Base-by-base conservation (phyloP, 148 eudicot species). In the Tetragonia tetragonoides region DNA sequence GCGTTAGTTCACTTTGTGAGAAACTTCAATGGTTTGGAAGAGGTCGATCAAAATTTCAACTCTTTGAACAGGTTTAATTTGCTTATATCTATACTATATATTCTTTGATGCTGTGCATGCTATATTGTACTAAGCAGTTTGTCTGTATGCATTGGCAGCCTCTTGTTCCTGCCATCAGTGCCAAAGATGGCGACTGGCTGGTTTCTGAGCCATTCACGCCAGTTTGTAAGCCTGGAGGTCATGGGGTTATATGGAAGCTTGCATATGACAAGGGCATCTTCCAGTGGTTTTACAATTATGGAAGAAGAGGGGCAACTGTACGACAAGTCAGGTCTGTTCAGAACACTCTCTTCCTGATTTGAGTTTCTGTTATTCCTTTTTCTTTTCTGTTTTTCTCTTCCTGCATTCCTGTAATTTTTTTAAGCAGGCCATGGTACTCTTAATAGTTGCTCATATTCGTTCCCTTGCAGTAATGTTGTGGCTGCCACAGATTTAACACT, bases 191-290 rank as follows among this genome's bases (percentile, higher is more conserved):
- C 38, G 85, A 88, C 57, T 95, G 99, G 99, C 71, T 95, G 77
- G 90, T 91, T 54, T 83, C 85, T 64, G 88, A 90, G 83, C 90
- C 90, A 78, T 90, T 90, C 69, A 77, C 81, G 60, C 97, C 97
- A 65, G 89, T 95, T 57, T 90, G 97, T 89, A 95, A 93, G 86
- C 99, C 99, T 76, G 97, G 99, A 69, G 99, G 99, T 80, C 99
- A 95, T 88, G 99, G 99, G 54, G 99, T 87, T 69, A 93, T 95
- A 77, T 95, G 99, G 99, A 95, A 93, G 83, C 93, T 95, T 74
- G 99, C 99, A 57, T 81, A 86, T 78, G 93, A 95, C 78, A 90
- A 86, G 81, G 99, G 99, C 40, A 82, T 95, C 81, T 95, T 95
- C 69, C 89, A 90, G 66, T 93, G 97, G 97, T 95, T 95, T 83